These are phyloP conservation scores for Sordaria brevicollis DNA, from an alignment of 495 filamentous ascomycete genomes.

Conservation along the genomic window DNA sequence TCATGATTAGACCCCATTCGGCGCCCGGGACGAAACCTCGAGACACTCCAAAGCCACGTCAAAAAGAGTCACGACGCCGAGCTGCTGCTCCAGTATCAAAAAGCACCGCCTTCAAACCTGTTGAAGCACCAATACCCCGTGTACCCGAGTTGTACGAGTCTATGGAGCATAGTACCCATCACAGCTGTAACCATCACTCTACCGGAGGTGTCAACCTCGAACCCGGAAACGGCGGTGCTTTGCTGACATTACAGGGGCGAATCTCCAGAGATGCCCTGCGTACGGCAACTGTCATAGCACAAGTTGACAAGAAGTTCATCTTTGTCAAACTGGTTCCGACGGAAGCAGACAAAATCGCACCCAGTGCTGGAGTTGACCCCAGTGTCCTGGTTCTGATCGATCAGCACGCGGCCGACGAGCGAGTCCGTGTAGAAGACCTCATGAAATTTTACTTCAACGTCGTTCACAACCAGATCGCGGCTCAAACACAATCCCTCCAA, in stretches of 20 bases:
- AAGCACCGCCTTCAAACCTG: constrained; percentile 26
- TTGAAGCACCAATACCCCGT: constrained; percentile 28
- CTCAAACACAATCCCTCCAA: constrained; percentile 20
- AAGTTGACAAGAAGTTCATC: constrained; percentile 88
- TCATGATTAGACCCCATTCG: constrained; percentile 8
- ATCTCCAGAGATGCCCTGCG: constrained; percentile 58
- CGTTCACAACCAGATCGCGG: neutral
- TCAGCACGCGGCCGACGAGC: constrained; percentile 91
- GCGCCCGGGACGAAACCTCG: neutral
- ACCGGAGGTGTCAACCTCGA: constrained; percentile 2
- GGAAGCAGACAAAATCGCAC: neutral
- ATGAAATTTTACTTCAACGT: constrained; percentile 29
- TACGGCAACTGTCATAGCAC: constrained; percentile 56
- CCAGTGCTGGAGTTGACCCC: neutral
- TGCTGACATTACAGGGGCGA: constrained; percentile 33
- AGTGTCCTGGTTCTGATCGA: constrained; percentile 65
- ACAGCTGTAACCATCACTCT: neutral
- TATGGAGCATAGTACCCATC: neutral
- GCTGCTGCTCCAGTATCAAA: neutral
- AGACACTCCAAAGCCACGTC: neutral
- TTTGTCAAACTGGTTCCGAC: constrained; percentile 45
- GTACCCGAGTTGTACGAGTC: constrained; percentile 15
- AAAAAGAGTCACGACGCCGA: neutral
- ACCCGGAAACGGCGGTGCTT: neutral
- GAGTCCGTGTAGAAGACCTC: constrained; percentile 68